Percentiles rank a stretch among this genome's conserved stretches.
These are phyloP conservation scores for Pseudonectria buxi DNA, from an alignment of 2,329 filamentous ascomycete genomes.

Conservation along the genomic window DNA sequence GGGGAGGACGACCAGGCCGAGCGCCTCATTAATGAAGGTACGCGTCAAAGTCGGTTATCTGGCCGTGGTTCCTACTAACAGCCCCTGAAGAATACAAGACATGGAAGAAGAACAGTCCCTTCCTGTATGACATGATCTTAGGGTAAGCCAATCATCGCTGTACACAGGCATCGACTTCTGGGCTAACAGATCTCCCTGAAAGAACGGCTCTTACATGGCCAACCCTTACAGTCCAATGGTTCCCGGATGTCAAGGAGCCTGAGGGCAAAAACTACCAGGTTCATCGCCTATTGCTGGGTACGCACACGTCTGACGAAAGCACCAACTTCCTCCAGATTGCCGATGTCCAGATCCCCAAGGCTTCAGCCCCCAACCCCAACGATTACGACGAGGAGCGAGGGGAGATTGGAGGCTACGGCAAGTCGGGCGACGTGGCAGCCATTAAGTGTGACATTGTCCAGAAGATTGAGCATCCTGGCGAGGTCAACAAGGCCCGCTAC, in stretches of 20 bases:
- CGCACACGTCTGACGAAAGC: slow-evolving; percentile 81
- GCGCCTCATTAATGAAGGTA: slow-evolving; percentile 90
- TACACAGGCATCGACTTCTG: slow-evolving; percentile 1
- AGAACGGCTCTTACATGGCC: slow-evolving; percentile 93
- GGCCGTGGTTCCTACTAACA: slow-evolving; percentile 9
- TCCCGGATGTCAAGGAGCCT: slow-evolving; percentile 85
- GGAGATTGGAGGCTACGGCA: slow-evolving; percentile 90
- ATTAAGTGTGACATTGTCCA: slow-evolving; percentile 91
- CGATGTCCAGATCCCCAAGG: slow-evolving; percentile 85
- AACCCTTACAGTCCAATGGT: slow-evolving; percentile 95
- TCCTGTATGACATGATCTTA: slow-evolving; percentile 96
- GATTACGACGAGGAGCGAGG: slow-evolving; percentile 89
- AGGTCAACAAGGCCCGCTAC: slow-evolving; percentile 98
- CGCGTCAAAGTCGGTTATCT: slow-evolving; percentile 1
- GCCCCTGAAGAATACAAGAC: slow-evolving; percentile 80
- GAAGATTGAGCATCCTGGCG: slow-evolving; percentile 91
- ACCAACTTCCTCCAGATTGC: slow-evolving; percentile 93
- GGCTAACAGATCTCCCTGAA: slow-evolving; percentile 4
- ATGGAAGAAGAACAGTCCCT: slow-evolving; percentile 99
- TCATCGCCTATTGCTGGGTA: slow-evolving; percentile 87
- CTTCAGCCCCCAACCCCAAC: slow-evolving; percentile 62
- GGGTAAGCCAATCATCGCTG: slow-evolving; percentile 42
- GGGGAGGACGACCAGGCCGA: slow-evolving; percentile 69
- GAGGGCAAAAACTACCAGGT: slow-evolving; percentile 81
- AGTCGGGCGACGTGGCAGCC: slow-evolving; percentile 58